Conservation (phyloP, 2,329 filamentous ascomycete genomes). For the Nemania sp. region DNA sequence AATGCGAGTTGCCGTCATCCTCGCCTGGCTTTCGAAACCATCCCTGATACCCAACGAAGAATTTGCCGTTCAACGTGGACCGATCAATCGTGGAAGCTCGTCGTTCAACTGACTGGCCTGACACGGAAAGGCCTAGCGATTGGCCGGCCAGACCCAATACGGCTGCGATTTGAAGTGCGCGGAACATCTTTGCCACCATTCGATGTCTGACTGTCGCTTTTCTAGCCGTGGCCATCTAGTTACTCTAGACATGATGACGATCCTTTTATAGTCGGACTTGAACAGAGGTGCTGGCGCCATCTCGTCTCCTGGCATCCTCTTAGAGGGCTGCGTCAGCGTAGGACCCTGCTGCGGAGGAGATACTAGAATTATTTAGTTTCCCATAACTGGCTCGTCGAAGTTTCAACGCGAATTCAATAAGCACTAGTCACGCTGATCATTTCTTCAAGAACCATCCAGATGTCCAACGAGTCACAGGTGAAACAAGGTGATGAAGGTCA, state of each 20-base stretch:
- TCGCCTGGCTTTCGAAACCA: slow-evolving; percentile 36
- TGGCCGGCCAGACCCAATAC: slow-evolving; percentile 16
- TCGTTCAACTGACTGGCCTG: slow-evolving; percentile 1
- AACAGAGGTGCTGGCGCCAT: slow-evolving; percentile 16
- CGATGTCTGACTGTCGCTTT: background rate
- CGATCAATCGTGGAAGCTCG: slow-evolving; percentile 31
- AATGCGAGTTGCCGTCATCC: slow-evolving; percentile 36
- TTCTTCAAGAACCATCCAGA: background rate
- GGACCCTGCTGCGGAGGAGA: no score
- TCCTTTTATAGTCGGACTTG: background rate
- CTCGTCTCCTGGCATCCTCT: slow-evolving; percentile 1
- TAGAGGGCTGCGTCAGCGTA: slow-evolving; percentile 14
- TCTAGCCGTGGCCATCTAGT: background rate
- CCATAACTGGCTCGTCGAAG: no score
- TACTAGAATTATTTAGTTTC: no score
- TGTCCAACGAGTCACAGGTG: background rate
- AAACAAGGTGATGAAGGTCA: background rate
- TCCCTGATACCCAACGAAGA: slow-evolving; percentile 36
- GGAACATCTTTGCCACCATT: slow-evolving; percentile 8
- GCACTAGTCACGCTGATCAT: no score
- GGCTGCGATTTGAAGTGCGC: slow-evolving; percentile 12
- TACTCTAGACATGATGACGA: no score
- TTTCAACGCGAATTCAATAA: no score
- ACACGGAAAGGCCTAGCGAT: slow-evolving; percentile 8
- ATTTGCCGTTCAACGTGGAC: slow-evolving; percentile 34